Conservation (phyloP, 129 eudicot species). For the Glebionis coronaria region DNA sequence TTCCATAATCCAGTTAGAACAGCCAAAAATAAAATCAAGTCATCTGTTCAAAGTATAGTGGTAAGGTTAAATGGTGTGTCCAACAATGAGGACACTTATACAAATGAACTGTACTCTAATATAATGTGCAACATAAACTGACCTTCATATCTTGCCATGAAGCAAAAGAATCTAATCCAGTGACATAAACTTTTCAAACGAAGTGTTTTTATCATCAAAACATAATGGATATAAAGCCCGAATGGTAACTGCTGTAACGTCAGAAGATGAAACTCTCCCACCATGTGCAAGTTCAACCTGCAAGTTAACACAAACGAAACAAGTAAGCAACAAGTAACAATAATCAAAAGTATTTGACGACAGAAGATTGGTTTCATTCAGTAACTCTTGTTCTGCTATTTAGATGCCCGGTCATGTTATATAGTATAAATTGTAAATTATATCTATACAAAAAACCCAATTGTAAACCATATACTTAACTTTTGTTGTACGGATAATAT, state of each 20-base stretch:
- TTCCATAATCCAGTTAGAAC: neutral
- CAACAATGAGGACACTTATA: conserved; percentile 1
- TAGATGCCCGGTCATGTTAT: no score
- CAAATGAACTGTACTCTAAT: neutral
- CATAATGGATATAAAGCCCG: neutral
- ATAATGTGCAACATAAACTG: conserved; percentile 8
- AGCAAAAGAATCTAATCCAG: conserved; percentile 88
- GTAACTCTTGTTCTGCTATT: no score
- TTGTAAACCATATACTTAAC: no score
- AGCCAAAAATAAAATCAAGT: neutral
- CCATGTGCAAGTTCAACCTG: conserved; percentile 97
- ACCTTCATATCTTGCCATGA: conserved; percentile 99
- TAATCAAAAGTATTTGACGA: neutral
- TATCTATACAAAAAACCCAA: no score
- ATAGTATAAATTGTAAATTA: no score
- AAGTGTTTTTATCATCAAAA: conserved; percentile 3
- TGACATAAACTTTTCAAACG: conserved; percentile 52
- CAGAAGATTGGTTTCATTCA: conserved; percentile 9
- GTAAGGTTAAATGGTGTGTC: conserved; percentile 13
- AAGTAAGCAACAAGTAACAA: conserved; percentile 12
- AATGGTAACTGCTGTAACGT: conserved; percentile 48
- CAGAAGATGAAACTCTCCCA: conserved; percentile 72
- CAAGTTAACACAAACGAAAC: conserved; percentile 9
- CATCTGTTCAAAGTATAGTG: conserved; percentile 2
- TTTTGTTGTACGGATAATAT: no score